phyloP scores from a whole-genome alignment of 2,329 filamentous ascomycete species.

The Trichoderma koningiopsis region DNA sequence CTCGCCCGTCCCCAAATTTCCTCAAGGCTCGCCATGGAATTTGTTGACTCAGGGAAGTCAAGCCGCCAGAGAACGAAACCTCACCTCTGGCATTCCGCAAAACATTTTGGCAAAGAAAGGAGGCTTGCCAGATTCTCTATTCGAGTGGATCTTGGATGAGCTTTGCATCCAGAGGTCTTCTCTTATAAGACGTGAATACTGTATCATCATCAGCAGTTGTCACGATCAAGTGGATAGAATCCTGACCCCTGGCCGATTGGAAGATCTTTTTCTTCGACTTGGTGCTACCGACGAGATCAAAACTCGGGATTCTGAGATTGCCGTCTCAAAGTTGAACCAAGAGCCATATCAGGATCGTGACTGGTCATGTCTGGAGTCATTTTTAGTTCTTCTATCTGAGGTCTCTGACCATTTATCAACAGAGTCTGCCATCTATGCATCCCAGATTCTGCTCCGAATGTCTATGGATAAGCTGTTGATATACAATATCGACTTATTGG shows the following conservation, averaged over 20 bases:
- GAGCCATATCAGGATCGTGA: conserved; percentile 44
- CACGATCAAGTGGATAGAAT: conserved; percentile 47
- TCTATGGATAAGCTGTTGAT: conserved; percentile 56
- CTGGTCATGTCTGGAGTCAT: conserved; percentile 49
- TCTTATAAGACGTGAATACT: conserved; percentile 62
- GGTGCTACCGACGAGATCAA: conserved; percentile 56
- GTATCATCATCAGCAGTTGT: conserved; percentile 53
- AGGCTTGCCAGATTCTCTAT: conserved; percentile 62
- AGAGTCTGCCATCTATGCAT: conserved; percentile 42
- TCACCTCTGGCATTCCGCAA: conserved; percentile 64
- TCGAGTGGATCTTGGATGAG: conserved; percentile 67
- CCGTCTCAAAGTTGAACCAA: conserved; percentile 29
- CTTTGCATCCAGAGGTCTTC: conserved; percentile 57
- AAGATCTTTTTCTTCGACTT: conserved; percentile 59
- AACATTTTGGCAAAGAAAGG: conserved; percentile 45
- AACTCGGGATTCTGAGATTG: conserved; percentile 31
- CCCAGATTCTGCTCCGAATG: conserved; percentile 56
- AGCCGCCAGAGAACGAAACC: conserved; percentile 56
- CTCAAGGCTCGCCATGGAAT: conserved; percentile 47
- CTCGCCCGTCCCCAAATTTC: conserved; percentile 36
- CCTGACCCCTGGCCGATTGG: conserved; percentile 48
- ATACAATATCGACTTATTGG: conserved; percentile 46
- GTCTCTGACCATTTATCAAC: conserved; percentile 43
- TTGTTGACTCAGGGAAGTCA: conserved; percentile 49
- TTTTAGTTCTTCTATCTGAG: conserved; percentile 46